Percentiles rank a stretch among this genome's conserved stretches.
These are phyloP conservation scores for Funneliformis geosporum DNA, from an alignment of 192 early-diverging fungal species.

Conservation along the genomic window DNA sequence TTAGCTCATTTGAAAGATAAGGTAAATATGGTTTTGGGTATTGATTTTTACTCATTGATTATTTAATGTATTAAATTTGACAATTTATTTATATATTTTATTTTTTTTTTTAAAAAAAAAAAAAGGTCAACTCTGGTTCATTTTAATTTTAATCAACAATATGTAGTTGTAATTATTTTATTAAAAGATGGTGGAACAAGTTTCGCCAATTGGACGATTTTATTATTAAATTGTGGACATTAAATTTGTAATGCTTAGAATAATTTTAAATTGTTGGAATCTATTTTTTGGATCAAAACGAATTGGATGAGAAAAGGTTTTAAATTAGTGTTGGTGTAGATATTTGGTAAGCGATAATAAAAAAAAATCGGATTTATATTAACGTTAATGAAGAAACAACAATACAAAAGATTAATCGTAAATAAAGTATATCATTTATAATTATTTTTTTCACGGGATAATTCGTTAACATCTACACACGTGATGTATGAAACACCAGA, in stretches of 20 bases:
- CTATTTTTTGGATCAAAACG: neutral
- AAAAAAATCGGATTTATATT: neutral
- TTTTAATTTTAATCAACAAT: neutral
- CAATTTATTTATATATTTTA: neutral
- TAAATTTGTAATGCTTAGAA: neutral
- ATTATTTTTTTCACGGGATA: too few relatives aligned
- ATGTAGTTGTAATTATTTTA: neutral
- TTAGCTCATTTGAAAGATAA: constrained; percentile 73
- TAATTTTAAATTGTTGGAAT: neutral
- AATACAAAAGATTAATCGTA: too few relatives aligned
- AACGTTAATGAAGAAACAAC: too few relatives aligned
- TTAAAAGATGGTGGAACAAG: neutral
- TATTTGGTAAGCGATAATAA: neutral
- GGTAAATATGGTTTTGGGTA: constrained; percentile 36
- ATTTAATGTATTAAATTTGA: neutral
- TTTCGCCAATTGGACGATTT: neutral
- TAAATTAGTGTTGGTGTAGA: neutral
- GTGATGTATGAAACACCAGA: too few relatives aligned
- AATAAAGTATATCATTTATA: too few relatives aligned
- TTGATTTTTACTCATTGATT: neutral
- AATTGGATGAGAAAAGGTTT: neutral
- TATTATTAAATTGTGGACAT: neutral
- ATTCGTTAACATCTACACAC: too few relatives aligned
- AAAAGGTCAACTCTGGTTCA: constrained; percentile 2
- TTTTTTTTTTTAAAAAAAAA: neutral